A percentile compares a stretch with the other conserved stretches of the same genome.
These are phyloP conservation scores for Cutaneotrichosporon cyanovorans DNA, from an alignment of 1,284 basidiomycete species.

Conservation along the genomic window DNA sequence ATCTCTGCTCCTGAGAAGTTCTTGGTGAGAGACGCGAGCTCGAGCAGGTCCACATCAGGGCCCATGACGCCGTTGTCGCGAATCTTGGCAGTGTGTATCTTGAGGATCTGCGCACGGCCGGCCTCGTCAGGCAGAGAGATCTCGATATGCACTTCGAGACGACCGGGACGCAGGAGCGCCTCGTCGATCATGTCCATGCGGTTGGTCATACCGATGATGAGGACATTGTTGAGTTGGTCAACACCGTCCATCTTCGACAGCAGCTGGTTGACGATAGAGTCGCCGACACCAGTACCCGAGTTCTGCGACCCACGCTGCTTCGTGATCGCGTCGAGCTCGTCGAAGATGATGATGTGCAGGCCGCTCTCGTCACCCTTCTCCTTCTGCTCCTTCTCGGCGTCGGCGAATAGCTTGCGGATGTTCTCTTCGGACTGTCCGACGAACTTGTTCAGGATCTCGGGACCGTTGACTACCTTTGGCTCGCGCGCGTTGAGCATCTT, in stretches of 20 bases:
- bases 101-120: conserved; percentile 88
- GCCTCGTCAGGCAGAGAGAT: conserved; percentile 93
- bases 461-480: conserved; percentile 98
- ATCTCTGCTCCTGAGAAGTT: conserved; percentile 99
- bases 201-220: conserved; percentile 99
- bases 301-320: conserved; percentile 87
- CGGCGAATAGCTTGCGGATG: conserved; percentile 91
- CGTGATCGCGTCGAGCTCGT: conserved; percentile 97
- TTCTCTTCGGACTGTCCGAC: conserved; percentile 99
- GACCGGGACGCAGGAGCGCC: conserved; percentile 90
- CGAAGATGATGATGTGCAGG: conserved; percentile 96
- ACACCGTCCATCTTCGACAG: conserved; percentile 99
- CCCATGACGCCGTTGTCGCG: conserved; percentile 86
- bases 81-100: conserved; percentile 95
- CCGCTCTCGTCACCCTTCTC: conserved; percentile 97
- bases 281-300: conserved; percentile 92
- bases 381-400: conserved; percentile 99
- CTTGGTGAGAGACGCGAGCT: conserved; percentile 81
- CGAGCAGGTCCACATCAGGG: conserved; percentile 70
- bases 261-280: conserved; percentile 97
- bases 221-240: conserved; percentile 97
- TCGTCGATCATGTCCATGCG: conserved; percentile 99
- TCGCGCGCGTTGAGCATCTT: conserved; percentile 99
- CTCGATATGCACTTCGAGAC: conserved; percentile 99
- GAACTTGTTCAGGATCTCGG: conserved; percentile 89